Conservation (phyloP, 2,329 filamentous ascomycete genomes). For the Furcasterigmium furcatum region DNA sequence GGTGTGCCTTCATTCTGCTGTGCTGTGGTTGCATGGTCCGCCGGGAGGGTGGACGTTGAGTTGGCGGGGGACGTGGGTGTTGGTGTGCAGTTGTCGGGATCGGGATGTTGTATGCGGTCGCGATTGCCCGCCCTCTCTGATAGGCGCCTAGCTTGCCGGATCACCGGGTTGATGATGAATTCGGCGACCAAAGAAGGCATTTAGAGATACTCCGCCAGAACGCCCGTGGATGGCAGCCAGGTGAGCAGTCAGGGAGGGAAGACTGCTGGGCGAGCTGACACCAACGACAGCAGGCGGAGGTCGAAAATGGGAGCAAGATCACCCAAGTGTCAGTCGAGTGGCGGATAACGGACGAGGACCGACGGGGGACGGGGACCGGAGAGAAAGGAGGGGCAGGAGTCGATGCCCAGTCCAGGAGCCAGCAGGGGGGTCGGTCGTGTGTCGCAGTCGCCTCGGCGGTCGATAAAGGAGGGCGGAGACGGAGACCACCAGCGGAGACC, state of each 20-base stretch:
- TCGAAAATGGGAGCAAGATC: constrained; percentile 1
- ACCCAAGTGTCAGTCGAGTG: not conserved
- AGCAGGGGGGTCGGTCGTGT: constrained; percentile 2
- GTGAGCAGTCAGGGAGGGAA: not conserved
- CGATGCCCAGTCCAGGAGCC: constrained; percentile 1
- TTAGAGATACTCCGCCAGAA: constrained; percentile 11
- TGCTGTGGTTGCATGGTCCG: not conserved
- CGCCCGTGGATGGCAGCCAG: constrained; percentile 1
- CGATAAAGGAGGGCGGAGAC: too few relatives aligned
- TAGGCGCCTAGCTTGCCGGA: constrained; percentile 63
- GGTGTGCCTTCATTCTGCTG: too few relatives aligned
- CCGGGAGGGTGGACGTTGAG: not conserved
- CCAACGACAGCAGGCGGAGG: constrained; percentile 3
- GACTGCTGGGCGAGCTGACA: constrained; percentile 2
- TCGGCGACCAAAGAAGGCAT: constrained; percentile 65
- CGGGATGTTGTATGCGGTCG: not conserved
- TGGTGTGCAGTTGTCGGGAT: not conserved
- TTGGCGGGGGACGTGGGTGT: not conserved
- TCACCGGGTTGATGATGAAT: constrained; percentile 63
- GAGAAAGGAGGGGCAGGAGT: constrained; percentile 1
- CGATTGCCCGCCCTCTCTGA: constrained; percentile 37
- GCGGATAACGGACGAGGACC: not conserved
- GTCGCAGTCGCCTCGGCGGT: too few relatives aligned
- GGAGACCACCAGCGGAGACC: too few relatives aligned
- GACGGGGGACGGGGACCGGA: constrained; percentile 3